Evolutionary conservation across 352 stramenopile species (phyloP).

Genomic region (Pythium sp.): DNA sequence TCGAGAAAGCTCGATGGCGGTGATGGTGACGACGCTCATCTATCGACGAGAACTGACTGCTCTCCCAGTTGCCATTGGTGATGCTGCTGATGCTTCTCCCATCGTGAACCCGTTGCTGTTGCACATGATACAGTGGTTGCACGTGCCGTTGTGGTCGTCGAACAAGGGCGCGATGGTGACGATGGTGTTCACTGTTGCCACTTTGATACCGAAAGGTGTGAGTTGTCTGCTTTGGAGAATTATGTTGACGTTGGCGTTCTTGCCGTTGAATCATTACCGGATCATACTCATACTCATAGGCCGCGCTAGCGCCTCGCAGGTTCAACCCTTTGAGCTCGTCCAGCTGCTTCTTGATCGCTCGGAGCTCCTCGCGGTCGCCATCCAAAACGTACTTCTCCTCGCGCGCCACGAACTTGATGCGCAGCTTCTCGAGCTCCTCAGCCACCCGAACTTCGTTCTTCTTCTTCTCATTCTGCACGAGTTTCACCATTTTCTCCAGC

Average conservation of each 20-base stretch:
- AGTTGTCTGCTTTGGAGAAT: neutral
- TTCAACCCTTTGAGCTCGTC: slow-evolving; percentile 65
- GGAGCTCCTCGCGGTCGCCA: slow-evolving; percentile 73
- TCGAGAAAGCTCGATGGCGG: neutral
- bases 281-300: neutral
- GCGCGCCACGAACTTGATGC: slow-evolving; percentile 73
- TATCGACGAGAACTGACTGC: neutral
- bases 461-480: slow-evolving; percentile 64
- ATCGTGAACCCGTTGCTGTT: neutral
- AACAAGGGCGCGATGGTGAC: neutral
- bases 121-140: neutral
- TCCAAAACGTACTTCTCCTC: slow-evolving; percentile 81
- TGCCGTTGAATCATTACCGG: neutral
- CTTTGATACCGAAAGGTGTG: neutral
- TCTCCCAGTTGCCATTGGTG: neutral
- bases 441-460: slow-evolving; percentile 57
- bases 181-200: neutral
- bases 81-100: neutral
- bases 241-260: neutral
- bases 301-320: slow-evolving; percentile 7
- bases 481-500: slow-evolving; percentile 49
- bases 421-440: slow-evolving; percentile 77
- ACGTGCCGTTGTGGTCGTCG: neutral
- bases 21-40: neutral
- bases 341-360: slow-evolving; percentile 80